phyloP scores from a whole-genome alignment of 805 yeast genomes.

The Zygosaccharomyces pseudorouxii region DNA sequence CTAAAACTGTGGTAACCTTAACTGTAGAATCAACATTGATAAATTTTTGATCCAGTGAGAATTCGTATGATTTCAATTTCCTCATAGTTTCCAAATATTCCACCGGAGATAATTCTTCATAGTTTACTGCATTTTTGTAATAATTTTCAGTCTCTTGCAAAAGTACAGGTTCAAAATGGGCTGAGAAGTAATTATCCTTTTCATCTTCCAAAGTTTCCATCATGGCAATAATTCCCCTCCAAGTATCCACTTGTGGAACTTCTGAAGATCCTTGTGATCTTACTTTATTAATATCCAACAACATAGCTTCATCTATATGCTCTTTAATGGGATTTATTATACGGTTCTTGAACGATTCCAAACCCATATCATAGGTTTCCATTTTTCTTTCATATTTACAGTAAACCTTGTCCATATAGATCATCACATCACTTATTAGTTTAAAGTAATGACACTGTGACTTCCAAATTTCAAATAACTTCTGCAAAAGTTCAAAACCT shows the following conservation, averaged over 20 bases:
- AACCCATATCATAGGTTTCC: constrained; percentile 67
- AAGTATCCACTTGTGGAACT: constrained; percentile 39
- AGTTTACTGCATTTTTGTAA: constrained; percentile 46
- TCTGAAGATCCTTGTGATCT: constrained; percentile 53
- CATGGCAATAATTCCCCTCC: constrained; percentile 64
- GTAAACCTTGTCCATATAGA: constrained; percentile 83
- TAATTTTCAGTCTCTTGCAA: constrained; percentile 51
- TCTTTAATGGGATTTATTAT: constrained; percentile 49
- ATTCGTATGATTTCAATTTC: constrained; percentile 59
- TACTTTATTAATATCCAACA: constrained; percentile 23
- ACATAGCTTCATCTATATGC: constrained; percentile 48
- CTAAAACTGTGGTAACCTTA: constrained; percentile 20
- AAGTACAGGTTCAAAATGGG: constrained; percentile 62
- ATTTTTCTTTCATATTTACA: constrained; percentile 64
- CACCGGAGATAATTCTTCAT: constrained; percentile 46
- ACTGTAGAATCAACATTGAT: constrained; percentile 23
- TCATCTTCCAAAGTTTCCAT: constrained; percentile 57
- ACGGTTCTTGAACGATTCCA: constrained; percentile 57
- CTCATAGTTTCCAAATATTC: constrained; percentile 49
- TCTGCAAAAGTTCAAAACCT: constrained; percentile 37
- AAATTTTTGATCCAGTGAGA: constrained; percentile 30
- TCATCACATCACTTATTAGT: constrained; percentile 74
- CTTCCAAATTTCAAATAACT: constrained; percentile 49
- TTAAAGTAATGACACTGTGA: constrained; percentile 69
- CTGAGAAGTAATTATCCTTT: constrained; percentile 57